Conservation (phyloP, 2,329 filamentous ascomycete genomes). For the Blastomyces gilchristii region DNA sequence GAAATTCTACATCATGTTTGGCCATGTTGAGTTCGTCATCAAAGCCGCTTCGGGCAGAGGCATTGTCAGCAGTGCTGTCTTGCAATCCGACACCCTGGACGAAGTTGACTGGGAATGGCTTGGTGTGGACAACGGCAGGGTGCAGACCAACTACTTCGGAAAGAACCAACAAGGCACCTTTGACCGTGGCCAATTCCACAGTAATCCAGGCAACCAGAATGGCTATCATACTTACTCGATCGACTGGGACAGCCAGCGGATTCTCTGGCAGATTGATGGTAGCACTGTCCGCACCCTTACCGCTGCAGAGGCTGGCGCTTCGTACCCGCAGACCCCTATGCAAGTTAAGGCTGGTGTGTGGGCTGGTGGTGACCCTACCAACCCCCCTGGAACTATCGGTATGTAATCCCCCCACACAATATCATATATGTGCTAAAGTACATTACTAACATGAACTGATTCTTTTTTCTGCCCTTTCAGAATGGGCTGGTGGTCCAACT, state of each 20-base stretch:
- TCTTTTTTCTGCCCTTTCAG: constrained; percentile 21
- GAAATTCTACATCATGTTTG: constrained; percentile 99
- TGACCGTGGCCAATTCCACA: constrained; percentile 75
- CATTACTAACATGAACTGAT: neutral
- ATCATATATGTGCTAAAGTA: too few relatives aligned
- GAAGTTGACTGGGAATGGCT: constrained; percentile 98
- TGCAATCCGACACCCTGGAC: constrained; percentile 84
- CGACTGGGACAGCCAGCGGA: constrained; percentile 79
- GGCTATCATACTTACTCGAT: constrained; percentile 77
- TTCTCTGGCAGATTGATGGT: constrained; percentile 79
- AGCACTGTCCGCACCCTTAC: constrained; percentile 65
- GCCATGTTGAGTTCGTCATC: constrained; percentile 73
- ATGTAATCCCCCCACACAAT: constrained; percentile 19
- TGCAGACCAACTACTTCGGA: constrained; percentile 97
- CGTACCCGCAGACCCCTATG: constrained; percentile 95
- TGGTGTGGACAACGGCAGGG: constrained; percentile 61
- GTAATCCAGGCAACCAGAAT: constrained; percentile 56
- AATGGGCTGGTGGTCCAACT: constrained; percentile 78
- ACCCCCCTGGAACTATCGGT: constrained; percentile 67
- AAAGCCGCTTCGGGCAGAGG: constrained; percentile 80
- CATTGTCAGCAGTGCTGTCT: constrained; percentile 84
- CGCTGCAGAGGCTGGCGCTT: constrained; percentile 56
- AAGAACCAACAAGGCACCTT: constrained; percentile 80
- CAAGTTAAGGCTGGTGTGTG: constrained; percentile 85
- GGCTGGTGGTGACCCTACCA: constrained; percentile 78